phyloP scores from a whole-genome alignment of 495 filamentous ascomycete species.

The Aspergillus saccharolyticus region DNA sequence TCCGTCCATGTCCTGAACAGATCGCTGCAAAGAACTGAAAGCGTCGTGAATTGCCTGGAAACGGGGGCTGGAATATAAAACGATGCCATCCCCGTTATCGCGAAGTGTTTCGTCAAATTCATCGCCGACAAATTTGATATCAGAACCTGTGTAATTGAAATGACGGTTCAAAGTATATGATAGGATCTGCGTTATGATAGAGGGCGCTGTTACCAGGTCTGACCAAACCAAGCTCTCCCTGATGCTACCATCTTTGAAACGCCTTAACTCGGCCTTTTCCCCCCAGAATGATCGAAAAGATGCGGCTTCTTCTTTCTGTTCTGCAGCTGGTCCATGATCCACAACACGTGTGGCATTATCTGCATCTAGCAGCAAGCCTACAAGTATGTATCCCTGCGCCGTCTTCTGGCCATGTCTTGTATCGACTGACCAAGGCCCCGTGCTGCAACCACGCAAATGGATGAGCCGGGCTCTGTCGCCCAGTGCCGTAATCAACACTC shows the following conservation, averaged over 20 bases:
- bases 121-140: conserved; percentile 57
- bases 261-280: conserved; percentile 49
- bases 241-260: conserved; percentile 53
- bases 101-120: conserved; percentile 54
- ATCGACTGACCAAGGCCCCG: conserved; percentile 33
- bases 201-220: conserved; percentile 48
- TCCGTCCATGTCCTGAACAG: conserved; percentile 68
- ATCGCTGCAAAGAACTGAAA: conserved; percentile 66
- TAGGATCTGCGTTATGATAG: conserved; percentile 75
- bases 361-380: conserved; percentile 69
- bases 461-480: conserved; percentile 69
- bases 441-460: conserved; percentile 43
- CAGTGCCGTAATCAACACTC: conserved; percentile 60
- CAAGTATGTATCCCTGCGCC: conserved; percentile 35
- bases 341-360: conserved; percentile 65
- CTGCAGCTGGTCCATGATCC: conserved; percentile 80
- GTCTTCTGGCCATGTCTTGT: conserved; percentile 23
- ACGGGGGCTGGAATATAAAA: conserved; percentile 32
- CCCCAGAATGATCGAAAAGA: conserved; percentile 50
- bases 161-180: conserved; percentile 65
- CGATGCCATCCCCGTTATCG: conserved; percentile 30
- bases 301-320: conserved; percentile 55
- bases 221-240: conserved; percentile 75
- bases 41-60: conserved; percentile 58
- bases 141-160: conserved; percentile 47